Percentiles rank a stretch among this genome's conserved stretches.
These are phyloP conservation scores for Podila verticillata DNA, from an alignment of 192 early-diverging fungal genomes.

Conservation along the genomic window DNA sequence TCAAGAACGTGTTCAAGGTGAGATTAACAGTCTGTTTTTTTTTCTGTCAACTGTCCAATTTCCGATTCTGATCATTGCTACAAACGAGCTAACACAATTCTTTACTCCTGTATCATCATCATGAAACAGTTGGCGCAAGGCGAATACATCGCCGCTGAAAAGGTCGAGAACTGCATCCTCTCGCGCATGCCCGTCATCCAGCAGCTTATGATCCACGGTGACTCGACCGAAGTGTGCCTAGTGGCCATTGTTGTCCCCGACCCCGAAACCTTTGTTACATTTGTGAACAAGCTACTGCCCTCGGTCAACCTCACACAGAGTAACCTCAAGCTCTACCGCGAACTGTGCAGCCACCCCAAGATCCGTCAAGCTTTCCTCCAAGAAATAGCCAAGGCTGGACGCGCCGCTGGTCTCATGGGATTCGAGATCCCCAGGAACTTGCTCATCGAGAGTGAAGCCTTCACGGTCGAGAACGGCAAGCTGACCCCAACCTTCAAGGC, in stretches of 20 bases:
- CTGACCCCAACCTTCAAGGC: constrained; percentile 92
- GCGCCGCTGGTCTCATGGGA: constrained; percentile 66
- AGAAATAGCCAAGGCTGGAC: constrained; percentile 64
- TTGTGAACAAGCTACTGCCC: constrained; percentile 57
- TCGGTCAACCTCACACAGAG: constrained; percentile 45
- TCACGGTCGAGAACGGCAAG: constrained; percentile 75
- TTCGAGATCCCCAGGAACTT: constrained; percentile 80
- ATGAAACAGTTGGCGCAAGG: constrained; percentile 45
- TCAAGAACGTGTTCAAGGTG: constrained; percentile 88
- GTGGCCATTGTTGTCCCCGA: constrained; percentile 86
- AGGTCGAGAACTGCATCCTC: constrained; percentile 76
- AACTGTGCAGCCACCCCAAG: constrained; percentile 65
- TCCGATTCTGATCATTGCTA: background rate
- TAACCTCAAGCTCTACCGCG: constrained; percentile 31
- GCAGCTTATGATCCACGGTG: constrained; percentile 84
- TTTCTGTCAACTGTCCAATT: background rate
- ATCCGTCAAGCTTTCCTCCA: constrained; percentile 60
- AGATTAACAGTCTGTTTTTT: constrained; percentile 14
- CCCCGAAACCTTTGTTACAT: constrained; percentile 53
- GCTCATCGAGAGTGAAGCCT: constrained; percentile 68
- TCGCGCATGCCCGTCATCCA: constrained; percentile 66
- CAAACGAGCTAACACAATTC: background rate
- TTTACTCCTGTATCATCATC: background rate
- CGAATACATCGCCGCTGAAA: constrained; percentile 87
- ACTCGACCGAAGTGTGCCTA: constrained; percentile 75